Percentiles rank a stretch among this genome's conserved stretches.
Evolutionary conservation across 179 eudicot species (phyloP).

Genomic region (Beta corolliflora): DNA sequence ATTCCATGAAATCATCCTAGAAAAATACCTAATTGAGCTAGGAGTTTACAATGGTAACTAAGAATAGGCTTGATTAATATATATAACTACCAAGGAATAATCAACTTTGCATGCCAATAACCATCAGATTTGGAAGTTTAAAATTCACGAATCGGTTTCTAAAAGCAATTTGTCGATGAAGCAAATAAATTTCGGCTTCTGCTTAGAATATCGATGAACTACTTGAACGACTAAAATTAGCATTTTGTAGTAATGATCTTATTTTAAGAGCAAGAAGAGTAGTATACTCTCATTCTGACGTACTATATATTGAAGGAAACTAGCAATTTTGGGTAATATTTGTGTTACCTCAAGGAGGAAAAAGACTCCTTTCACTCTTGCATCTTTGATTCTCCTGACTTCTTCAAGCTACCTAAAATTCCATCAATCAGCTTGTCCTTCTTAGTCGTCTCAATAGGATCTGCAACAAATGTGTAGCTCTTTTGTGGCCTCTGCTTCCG

Average conservation of each 20-base stretch:
- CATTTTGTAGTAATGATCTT: conserved; percentile 4
- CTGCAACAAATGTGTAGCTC: conserved; percentile 56
- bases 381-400: conserved; percentile 48
- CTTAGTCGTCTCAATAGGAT: conserved; percentile 16
- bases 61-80: too few relatives aligned
- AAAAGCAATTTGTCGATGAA: neutral
- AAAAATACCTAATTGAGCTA: too few relatives aligned
- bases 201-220: neutral
- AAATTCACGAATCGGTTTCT: conserved; percentile 9
- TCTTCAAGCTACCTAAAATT: conserved; percentile 65
- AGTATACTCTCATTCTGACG: conserved; percentile 12
- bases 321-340: neutral
- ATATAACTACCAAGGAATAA: neutral
- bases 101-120: neutral
- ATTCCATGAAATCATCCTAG: too few relatives aligned
- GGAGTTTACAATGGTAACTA: too few relatives aligned
- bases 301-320: neutral
- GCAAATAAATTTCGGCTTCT: neutral
- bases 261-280: neutral
- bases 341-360: neutral
- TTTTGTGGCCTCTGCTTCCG: conserved; percentile 40
- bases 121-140: neutral
- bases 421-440: conserved; percentile 64
- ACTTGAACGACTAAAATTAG: neutral
- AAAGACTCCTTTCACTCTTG: conserved; percentile 19